Evolutionary conservation across 2,329 filamentous ascomycete species (phyloP).

Genomic region (Xylariaceae sp.): DNA sequence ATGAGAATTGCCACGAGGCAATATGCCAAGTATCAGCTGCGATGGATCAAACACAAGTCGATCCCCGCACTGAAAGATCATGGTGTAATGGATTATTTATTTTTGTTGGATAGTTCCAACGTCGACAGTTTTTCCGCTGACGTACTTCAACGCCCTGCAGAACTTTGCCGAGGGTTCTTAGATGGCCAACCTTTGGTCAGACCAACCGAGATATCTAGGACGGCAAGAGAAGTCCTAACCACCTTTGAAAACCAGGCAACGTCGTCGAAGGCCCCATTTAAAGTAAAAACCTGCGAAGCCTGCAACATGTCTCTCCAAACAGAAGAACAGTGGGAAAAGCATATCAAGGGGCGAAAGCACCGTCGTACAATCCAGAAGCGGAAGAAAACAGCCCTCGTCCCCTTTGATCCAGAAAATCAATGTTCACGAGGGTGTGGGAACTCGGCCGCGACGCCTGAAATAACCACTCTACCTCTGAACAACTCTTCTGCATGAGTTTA

Average conservation of each 20-base stretch:
- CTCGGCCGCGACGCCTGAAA: too few species aligned
- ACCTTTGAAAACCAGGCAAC: conserved; percentile 59
- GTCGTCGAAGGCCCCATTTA: conserved; percentile 45
- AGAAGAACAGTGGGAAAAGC: conserved; percentile 53
- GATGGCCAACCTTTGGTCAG: conserved; percentile 54
- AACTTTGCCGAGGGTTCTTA: conserved; percentile 67
- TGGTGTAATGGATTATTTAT: conserved; percentile 62
- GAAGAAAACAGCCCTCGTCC: conserved; percentile 35
- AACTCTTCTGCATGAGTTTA: too few species aligned
- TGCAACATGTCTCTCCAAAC: conserved; percentile 68
- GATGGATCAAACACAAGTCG: conserved; percentile 86
- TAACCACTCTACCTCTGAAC: too few species aligned
- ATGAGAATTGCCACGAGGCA: conserved; percentile 84
- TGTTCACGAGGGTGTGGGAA: too few species aligned
- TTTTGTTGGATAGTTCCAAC: conserved; percentile 80
- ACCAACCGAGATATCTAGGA: conserved; percentile 51
- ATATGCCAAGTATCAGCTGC: conserved; percentile 82
- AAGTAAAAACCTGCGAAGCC: conserved; percentile 64
- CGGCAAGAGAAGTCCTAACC: conserved; percentile 59
- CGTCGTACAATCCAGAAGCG: conserved; percentile 30
- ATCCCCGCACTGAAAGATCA: conserved; percentile 67
- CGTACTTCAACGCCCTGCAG: conserved; percentile 68
- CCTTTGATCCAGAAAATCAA: conserved; percentile 18
- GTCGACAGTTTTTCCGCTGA: conserved; percentile 59
- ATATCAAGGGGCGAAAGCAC: conserved; percentile 50